phyloP scores from a whole-genome alignment of 441 rosid genomes.

The Daphne laureola region DNA sequence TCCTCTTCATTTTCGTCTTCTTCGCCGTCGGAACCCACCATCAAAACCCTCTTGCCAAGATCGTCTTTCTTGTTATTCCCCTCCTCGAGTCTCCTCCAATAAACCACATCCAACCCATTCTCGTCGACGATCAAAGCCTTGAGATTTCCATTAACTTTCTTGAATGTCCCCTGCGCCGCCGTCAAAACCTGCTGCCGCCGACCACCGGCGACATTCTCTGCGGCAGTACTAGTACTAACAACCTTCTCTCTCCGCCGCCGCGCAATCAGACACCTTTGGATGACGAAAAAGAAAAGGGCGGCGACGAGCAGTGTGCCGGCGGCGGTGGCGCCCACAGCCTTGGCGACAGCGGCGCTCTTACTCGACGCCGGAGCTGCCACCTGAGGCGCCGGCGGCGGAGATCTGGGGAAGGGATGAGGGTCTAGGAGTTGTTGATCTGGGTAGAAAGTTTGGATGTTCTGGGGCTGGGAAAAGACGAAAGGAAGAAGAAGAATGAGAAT shows the following conservation, averaged over 20 bases:
- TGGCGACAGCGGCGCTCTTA: conserved; percentile 27
- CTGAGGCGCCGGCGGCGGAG: conserved; percentile 7
- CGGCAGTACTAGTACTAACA: neutral
- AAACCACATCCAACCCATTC: conserved; percentile 75
- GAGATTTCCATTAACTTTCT: conserved; percentile 33
- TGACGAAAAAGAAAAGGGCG: conserved; percentile 39
- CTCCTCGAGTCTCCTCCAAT: conserved; percentile 59
- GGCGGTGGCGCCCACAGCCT: conserved; percentile 63
- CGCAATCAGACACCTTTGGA: conserved; percentile 23
- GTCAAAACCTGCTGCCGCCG: conserved; percentile 17
- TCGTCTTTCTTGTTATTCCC: conserved; percentile 21
- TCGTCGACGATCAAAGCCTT: conserved; percentile 67
- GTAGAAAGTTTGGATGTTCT: conserved; percentile 55
- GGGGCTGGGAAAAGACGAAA: conserved; percentile 42
- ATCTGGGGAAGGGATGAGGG: conserved; percentile 18
- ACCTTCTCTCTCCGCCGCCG: conserved; percentile 25
- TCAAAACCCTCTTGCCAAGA: conserved; percentile 17
- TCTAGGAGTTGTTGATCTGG: conserved; percentile 18
- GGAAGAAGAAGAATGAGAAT: conserved; percentile 19
- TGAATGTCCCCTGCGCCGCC: conserved; percentile 22
- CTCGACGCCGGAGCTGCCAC: conserved; percentile 13
- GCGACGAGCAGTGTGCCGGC: conserved; percentile 54
- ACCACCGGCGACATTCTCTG: conserved; percentile 10
- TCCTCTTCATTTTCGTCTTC: conserved; percentile 14
- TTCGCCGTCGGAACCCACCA: conserved; percentile 12